These are phyloP conservation scores for Aspergillus neoniger DNA, from an alignment of 2,329 filamentous ascomycete genomes.

Conservation along the genomic window DNA sequence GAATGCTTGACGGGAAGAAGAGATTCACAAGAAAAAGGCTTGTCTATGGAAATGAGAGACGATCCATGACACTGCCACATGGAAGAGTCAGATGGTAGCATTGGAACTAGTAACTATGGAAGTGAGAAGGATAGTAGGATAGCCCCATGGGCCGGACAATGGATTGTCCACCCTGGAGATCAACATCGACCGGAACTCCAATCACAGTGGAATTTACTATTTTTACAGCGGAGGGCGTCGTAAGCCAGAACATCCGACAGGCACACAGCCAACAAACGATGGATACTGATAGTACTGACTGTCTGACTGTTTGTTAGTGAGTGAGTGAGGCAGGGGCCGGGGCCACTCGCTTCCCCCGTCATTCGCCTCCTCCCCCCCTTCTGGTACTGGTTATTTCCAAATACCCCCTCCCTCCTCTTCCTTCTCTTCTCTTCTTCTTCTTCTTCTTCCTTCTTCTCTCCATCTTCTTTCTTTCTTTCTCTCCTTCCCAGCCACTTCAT, in stretches of 20 bases:
- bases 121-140: background rate
- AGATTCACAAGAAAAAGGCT: background rate
- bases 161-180: background rate
- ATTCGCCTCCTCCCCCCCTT: slow-evolving; percentile 8
- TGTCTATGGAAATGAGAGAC: background rate
- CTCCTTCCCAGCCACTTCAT: slow-evolving; percentile 6
- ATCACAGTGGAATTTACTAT: slow-evolving; percentile 4
- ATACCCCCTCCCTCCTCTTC: slow-evolving; percentile 11
- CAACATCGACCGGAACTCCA: background rate
- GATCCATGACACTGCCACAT: background rate
- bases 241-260: background rate
- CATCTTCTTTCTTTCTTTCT: slow-evolving; percentile 11
- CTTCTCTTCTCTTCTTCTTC: slow-evolving; percentile 17
- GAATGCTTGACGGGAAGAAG: background rate
- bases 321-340: background rate
- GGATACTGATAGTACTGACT: no score
- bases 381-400: background rate
- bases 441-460: slow-evolving; percentile 13
- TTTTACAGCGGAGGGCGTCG: slow-evolving; percentile 9
- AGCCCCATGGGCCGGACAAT: background rate
- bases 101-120: background rate
- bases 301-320: no score
- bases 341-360: background rate
- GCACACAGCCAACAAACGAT: no score
- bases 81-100: background rate